Percentiles rank a stretch among this genome's conserved stretches.
Evolutionary conservation across 1,139 yeast genomes (phyloP).

Genomic region (Sugiyamaella japonica): DNA sequence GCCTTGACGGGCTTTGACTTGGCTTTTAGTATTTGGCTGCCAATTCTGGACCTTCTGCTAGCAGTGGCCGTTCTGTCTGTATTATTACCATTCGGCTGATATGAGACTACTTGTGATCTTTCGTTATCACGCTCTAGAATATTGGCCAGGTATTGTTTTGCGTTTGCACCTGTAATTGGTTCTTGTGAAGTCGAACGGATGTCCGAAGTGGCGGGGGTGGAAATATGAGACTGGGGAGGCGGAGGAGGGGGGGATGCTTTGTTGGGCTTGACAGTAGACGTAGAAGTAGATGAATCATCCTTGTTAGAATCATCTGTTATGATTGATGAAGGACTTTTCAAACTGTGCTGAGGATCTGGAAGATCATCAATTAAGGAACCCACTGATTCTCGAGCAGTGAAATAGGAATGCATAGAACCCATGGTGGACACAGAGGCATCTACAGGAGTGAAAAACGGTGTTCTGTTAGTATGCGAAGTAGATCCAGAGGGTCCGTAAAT

Average conservation of each 20-base stretch:
- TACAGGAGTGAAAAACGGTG: neutral
- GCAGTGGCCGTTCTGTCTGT: neutral
- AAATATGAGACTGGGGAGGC: neutral
- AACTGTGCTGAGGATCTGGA: neutral
- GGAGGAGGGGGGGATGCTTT: neutral
- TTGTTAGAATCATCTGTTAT: neutral
- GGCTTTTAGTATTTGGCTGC: neutral
- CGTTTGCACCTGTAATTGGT: slow-evolving; percentile 8
- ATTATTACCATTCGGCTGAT: neutral
- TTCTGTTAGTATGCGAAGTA: neutral
- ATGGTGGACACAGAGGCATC: slow-evolving; percentile 14
- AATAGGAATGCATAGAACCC: slow-evolving; percentile 15
- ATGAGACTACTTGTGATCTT: neutral
- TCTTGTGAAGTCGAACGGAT: neutral
- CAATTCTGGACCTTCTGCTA: neutral
- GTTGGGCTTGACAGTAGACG: slow-evolving; percentile 2
- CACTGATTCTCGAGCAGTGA: slow-evolving; percentile 13
- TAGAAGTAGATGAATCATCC: slow-evolving; percentile 9
- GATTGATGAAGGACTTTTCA: neutral
- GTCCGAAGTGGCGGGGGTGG: neutral
- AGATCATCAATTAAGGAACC: neutral
- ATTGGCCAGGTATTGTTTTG: slow-evolving; percentile 21
- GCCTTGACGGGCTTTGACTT: slow-evolving; percentile 6
- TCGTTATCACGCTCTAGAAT: slow-evolving; percentile 18
- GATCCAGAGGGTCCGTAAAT: neutral